Percentiles rank a stretch among this genome's conserved stretches.
phyloP scores from a whole-genome alignment of 1,139 yeast species.

The Candida tetrigidarum region DNA sequence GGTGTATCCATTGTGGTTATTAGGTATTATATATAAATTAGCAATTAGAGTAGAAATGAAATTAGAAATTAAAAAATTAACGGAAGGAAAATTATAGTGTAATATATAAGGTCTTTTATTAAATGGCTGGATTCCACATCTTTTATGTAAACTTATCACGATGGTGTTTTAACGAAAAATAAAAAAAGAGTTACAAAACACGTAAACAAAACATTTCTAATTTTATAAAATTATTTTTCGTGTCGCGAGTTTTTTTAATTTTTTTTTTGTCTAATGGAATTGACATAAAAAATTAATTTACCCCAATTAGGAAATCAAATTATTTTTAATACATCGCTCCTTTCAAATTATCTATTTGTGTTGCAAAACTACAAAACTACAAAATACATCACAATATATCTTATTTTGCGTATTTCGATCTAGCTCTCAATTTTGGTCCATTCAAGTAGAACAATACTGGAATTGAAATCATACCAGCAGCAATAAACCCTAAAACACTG shows the following conservation, averaged over 20 bases:
- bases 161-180: not conserved
- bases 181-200: constrained; percentile 6
- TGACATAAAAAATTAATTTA: constrained; percentile 6
- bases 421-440: constrained; percentile 39
- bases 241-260: constrained; percentile 4
- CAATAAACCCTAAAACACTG: constrained; percentile 56
- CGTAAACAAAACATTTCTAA: constrained; percentile 1
- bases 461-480: constrained; percentile 62
- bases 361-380: no score
- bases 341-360: no score
- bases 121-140: not conserved
- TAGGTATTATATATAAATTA: not conserved
- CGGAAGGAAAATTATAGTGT: not conserved
- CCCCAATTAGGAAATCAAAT: constrained; percentile 7
- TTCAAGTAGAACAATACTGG: constrained; percentile 51
- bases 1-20: constrained; percentile 9
- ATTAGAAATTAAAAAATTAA: not conserved
- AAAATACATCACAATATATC: no score
- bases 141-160: not conserved
- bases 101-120: no score
- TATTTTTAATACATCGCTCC: not conserved
- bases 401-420: constrained; percentile 48
- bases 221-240: constrained; percentile 3
- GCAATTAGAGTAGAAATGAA: not conserved
- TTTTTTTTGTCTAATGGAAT: not conserved